These are phyloP conservation scores for Porpolomopsis calyptriformis DNA, from an alignment of 768 basidiomycete species.

Conservation along the genomic window DNA sequence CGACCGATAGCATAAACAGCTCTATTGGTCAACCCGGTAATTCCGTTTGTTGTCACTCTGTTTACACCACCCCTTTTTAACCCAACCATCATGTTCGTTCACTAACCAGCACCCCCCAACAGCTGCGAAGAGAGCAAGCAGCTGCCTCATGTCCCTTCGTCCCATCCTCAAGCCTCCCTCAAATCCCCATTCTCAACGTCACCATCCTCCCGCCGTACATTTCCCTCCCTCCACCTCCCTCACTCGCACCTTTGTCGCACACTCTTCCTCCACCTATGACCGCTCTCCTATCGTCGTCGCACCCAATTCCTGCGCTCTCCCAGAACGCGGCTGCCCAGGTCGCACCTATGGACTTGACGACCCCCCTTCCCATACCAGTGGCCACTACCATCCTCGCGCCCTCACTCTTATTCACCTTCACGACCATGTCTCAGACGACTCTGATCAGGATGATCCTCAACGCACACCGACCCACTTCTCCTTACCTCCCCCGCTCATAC, in stretches of 20 bases:
- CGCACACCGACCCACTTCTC: conserved; percentile 13
- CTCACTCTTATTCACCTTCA: conserved; percentile 15
- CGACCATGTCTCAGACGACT: background rate
- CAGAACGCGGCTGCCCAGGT: conserved; percentile 68
- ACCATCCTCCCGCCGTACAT: conserved; percentile 31
- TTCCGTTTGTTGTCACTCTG: too few species aligned
- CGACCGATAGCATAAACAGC: too few species aligned
- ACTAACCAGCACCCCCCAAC: background rate
- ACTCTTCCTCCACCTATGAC: conserved; percentile 62
- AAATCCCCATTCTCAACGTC: conserved; percentile 15
- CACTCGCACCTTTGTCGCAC: conserved; percentile 37
- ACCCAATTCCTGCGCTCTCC: conserved; percentile 65
- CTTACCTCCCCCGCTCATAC: conserved; percentile 42
- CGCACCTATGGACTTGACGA: conserved; percentile 51
- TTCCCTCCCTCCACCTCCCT: conserved; percentile 45
- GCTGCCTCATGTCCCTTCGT: background rate
- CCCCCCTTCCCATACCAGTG: conserved; percentile 18
- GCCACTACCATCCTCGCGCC: conserved; percentile 38
- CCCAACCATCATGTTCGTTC: background rate
- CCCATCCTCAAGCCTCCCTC: conserved; percentile 6
- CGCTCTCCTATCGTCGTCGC: conserved; percentile 68
- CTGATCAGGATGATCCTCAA: conserved; percentile 8
- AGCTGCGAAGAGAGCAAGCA: background rate
- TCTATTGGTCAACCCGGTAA: too few species aligned
- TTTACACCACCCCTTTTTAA: too few species aligned